Base-by-base conservation (phyloP, 2,329 filamentous ascomycete genomes). In the Microsporum canis region DNA sequence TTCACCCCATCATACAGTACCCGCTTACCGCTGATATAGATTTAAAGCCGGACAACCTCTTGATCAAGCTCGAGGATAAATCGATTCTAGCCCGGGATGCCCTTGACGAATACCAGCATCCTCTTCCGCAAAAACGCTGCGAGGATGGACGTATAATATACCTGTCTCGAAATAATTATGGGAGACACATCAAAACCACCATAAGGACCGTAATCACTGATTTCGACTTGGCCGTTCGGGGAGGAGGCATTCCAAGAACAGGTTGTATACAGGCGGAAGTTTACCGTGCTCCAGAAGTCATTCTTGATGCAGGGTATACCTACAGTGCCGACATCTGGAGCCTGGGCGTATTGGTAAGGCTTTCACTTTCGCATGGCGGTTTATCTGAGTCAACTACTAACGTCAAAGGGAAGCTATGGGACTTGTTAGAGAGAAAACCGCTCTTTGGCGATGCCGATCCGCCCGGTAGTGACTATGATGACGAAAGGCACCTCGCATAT, bases 31-130 rank as follows among this genome's bases (percentile, higher is more conserved):
- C 23, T 12, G 17, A 17, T 33, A 10, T 51, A 70, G 74, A 78
- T 65, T 66, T 78, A 38, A 78, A 77, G 53, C 71, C 75, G 0
- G 73, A 75, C 59, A 78, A 78, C 58, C 74, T 77, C 33, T 69
- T 77, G 61, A 62, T 75, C 49, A 66, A 65, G 49, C 33, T 74
- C 0, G 69, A 70, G 33, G 67, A 72, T 60, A 63, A 49, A 27
- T 69, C 66, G 5, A 57, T 68, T n/a, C 56, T 69, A 33, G 66
- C 67, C 14, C 57, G 63, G 12, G 63, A 66, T 64, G 68, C 69
- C 27, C 62, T 63, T 60, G 65, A 36, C 12, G 39, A n/a, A 10
- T 41, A 12, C 12, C 39, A 12, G 3, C 3, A 41, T 2, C 39
- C 14, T 3, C 39, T 41, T 41, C 39, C 7, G 7, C 14, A 41